Conservation (phyloP, 78 protist genomes). For the Isochrysis galbana region DNA sequence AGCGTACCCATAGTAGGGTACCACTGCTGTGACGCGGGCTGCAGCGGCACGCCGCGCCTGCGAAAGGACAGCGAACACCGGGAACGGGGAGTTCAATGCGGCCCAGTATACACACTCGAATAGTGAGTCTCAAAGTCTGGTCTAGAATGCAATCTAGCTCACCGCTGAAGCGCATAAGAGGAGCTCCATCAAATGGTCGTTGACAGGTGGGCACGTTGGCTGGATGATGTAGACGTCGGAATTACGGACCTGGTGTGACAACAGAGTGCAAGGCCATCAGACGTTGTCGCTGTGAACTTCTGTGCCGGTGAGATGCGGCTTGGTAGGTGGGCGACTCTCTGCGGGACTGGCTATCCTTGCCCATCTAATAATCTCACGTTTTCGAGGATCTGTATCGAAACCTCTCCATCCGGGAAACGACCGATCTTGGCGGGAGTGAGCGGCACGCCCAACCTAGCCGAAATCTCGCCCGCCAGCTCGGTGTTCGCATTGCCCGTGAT, state of each 20-base stretch:
- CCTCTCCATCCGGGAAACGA: constrained; percentile 39
- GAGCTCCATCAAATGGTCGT: constrained; percentile 75
- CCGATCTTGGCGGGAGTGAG: neutral
- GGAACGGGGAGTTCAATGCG: too few relatives aligned
- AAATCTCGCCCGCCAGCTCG: constrained; percentile 28
- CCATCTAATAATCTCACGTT: too few relatives aligned
- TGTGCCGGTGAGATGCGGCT: too few relatives aligned
- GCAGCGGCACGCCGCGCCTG: constrained; percentile 70
- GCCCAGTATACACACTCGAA: too few relatives aligned
- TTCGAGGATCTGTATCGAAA: constrained; percentile 65
- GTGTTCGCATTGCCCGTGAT: constrained; percentile 44
- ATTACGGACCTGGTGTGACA: constrained; percentile 60
- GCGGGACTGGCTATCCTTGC: too few relatives aligned
- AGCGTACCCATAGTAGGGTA: constrained; percentile 83
- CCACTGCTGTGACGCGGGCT: constrained; percentile 69
- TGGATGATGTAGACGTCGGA: constrained; percentile 70
- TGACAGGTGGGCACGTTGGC: constrained; percentile 75
- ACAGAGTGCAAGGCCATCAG: too few relatives aligned
- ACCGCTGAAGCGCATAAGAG: neutral
- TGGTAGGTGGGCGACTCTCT: too few relatives aligned
- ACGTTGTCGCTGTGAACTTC: too few relatives aligned
- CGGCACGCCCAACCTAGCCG: constrained; percentile 3
- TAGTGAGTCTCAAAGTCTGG: too few relatives aligned
- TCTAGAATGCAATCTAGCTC: too few relatives aligned
- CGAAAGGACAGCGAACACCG: too few relatives aligned